Conservation (phyloP, 176 grass and related monocot species). For the Oryza longistaminata region DNA sequence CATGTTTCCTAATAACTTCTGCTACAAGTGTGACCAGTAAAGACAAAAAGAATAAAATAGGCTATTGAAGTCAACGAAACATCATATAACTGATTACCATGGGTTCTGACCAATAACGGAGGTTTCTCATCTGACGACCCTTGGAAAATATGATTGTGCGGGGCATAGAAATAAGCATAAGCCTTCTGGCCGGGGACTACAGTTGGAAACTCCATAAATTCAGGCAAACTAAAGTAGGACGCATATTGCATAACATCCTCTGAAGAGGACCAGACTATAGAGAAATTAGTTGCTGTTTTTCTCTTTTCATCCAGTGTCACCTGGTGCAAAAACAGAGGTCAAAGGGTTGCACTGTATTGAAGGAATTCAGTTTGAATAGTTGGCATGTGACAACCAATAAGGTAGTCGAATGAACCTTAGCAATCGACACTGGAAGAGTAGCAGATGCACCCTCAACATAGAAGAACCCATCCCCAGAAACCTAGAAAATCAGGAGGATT, state of each 20-base stretch:
- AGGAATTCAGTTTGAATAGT: neutral
- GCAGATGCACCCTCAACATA: slow-evolving; percentile 88
- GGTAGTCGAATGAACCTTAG: slow-evolving; percentile 59
- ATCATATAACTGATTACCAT: slow-evolving; percentile 49
- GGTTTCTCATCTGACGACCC: slow-evolving; percentile 72
- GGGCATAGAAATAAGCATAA: slow-evolving; percentile 95
- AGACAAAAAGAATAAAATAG: neutral
- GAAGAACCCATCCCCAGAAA: slow-evolving; percentile 54
- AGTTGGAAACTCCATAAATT: slow-evolving; percentile 82
- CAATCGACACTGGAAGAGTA: slow-evolving; percentile 73
- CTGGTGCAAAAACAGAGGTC: slow-evolving; percentile 49
- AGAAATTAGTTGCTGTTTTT: slow-evolving; percentile 58
- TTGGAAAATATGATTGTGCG: slow-evolving; percentile 62
- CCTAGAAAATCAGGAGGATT: slow-evolving; percentile 45
- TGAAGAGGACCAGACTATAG: slow-evolving; percentile 89
- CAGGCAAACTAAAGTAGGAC: slow-evolving; percentile 74
- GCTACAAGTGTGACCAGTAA: neutral
- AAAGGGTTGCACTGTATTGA: neutral
- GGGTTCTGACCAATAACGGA: slow-evolving; percentile 76
- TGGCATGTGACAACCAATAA: slow-evolving; percentile 7
- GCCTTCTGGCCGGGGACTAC: slow-evolving; percentile 61
- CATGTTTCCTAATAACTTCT: neutral
- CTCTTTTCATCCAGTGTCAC: slow-evolving; percentile 63
- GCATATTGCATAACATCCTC: slow-evolving; percentile 61
- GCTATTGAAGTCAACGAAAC: neutral